phyloP scores from a whole-genome alignment of 2,329 filamentous ascomycete genomes.

The Cordyceps farinosa region DNA sequence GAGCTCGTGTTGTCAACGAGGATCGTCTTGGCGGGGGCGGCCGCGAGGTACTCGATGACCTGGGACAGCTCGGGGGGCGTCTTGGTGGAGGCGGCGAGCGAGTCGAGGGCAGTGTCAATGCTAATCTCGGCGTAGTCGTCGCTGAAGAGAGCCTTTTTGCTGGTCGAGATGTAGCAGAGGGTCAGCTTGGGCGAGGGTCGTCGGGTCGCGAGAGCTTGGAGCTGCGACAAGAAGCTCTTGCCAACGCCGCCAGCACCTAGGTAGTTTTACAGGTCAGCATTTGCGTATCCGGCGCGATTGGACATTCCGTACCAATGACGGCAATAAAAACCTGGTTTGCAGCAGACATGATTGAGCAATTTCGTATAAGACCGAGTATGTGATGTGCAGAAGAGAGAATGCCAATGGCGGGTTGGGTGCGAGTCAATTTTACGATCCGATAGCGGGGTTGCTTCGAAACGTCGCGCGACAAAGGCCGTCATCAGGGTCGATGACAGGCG shows the following conservation, averaged over 20 bases:
- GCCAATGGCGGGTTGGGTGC: neutral
- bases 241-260: slow-evolving; percentile 89
- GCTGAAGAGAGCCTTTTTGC: slow-evolving; percentile 75
- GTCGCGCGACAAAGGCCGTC: neutral
- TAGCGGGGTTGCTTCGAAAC: slow-evolving; percentile 15
- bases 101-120: slow-evolving; percentile 57
- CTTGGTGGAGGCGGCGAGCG: slow-evolving; percentile 61
- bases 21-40: slow-evolving; percentile 73
- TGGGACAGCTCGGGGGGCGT: slow-evolving; percentile 65
- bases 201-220: slow-evolving; percentile 63
- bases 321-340: slow-evolving; percentile 50
- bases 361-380: neutral
- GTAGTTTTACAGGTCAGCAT: neutral
- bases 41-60: slow-evolving; percentile 72
- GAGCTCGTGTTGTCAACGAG: slow-evolving; percentile 96
- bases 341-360: slow-evolving; percentile 37
- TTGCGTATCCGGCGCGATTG: neutral
- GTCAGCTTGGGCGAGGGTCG: slow-evolving; percentile 67
- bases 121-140: slow-evolving; percentile 66
- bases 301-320: slow-evolving; percentile 42
- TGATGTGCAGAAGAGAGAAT: neutral
- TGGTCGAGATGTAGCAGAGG: slow-evolving; percentile 82
- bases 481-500: slow-evolving; percentile 1
- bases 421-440: slow-evolving; percentile 18
- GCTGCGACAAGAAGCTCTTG: slow-evolving; percentile 82